phyloP scores from a whole-genome alignment of 805 yeast genomes.

The Scheffersomyces lignosus region DNA sequence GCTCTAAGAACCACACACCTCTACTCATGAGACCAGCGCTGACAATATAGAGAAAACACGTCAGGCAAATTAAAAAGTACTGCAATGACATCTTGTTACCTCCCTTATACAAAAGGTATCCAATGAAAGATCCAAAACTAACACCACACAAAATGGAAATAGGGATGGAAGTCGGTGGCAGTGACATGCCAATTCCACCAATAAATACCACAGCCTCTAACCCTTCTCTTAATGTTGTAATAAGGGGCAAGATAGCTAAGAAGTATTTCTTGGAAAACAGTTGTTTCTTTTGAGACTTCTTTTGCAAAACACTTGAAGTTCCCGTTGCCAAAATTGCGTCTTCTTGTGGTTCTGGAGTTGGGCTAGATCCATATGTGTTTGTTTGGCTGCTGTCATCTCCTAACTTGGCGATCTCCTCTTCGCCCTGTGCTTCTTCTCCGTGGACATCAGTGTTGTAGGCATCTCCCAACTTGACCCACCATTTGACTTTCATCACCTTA shows the following conservation, averaged over 20 bases:
- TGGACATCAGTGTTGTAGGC: constrained; percentile 28
- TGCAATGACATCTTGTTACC: constrained; percentile 45
- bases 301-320: not conserved
- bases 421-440: constrained; percentile 1
- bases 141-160: constrained; percentile 29
- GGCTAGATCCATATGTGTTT: not conserved
- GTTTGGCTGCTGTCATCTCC: not conserved
- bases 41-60: constrained; percentile 43
- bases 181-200: constrained; percentile 43
- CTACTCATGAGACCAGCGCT: constrained; percentile 46
- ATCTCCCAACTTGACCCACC: constrained; percentile 53
- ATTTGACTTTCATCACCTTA: constrained; percentile 73
- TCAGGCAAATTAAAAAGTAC: constrained; percentile 38
- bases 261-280: constrained; percentile 19
- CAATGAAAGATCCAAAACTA: constrained; percentile 32
- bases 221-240: constrained; percentile 29
- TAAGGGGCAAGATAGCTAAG: constrained; percentile 26
- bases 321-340: constrained; percentile 1
- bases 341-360: too few species aligned
- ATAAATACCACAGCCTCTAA: constrained; percentile 43
- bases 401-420: constrained; percentile 1
- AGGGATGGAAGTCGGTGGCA: constrained; percentile 34
- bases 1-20: constrained; percentile 46
- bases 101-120: constrained; percentile 35
- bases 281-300: constrained; percentile 6